phyloP scores from a whole-genome alignment of 768 basidiomycete genomes.

The Trametes cingulata region DNA sequence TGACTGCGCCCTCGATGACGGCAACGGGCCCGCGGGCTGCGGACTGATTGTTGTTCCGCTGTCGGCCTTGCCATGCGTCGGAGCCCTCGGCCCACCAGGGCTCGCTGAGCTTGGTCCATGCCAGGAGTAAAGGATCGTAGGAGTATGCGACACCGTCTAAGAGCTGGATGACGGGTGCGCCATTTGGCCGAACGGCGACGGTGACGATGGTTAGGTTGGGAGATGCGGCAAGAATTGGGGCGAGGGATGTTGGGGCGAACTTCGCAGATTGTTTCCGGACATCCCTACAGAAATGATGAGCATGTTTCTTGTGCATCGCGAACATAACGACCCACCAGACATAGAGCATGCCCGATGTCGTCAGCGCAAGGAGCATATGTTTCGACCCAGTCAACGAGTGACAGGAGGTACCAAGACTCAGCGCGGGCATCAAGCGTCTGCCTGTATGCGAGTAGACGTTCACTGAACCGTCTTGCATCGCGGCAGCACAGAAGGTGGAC shows the following conservation, averaged over 20 bases:
- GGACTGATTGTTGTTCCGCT: slow-evolving; percentile 44
- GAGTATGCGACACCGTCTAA: slow-evolving; percentile 80
- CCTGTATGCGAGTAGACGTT: slow-evolving; percentile 84
- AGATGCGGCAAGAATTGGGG: slow-evolving; percentile 54
- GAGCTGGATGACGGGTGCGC: slow-evolving; percentile 73
- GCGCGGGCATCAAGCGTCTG: slow-evolving; percentile 72
- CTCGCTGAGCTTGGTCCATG: slow-evolving; percentile 78
- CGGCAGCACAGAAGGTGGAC: slow-evolving; percentile 68
- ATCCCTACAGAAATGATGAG: slow-evolving; percentile 52
- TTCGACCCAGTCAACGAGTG: slow-evolving; percentile 68
- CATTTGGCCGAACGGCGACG: slow-evolving; percentile 74
- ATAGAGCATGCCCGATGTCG: slow-evolving; percentile 67
- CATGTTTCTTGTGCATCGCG: background rate
- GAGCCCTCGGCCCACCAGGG: slow-evolving; percentile 86
- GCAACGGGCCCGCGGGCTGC: slow-evolving; percentile 55
- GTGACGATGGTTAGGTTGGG: slow-evolving; percentile 64
- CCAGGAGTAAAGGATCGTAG: slow-evolving; percentile 64
- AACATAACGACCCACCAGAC: slow-evolving; percentile 59
- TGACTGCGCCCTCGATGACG: slow-evolving; percentile 35
- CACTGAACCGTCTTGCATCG: slow-evolving; percentile 77
- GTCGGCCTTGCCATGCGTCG: slow-evolving; percentile 78
- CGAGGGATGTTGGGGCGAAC: slow-evolving; percentile 66
- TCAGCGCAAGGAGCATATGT: slow-evolving; percentile 69
- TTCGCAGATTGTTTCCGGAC: slow-evolving; percentile 63
- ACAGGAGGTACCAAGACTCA: slow-evolving; percentile 71